Conservation (phyloP, 2,329 filamentous ascomycete species). For the Aspergillus fischeri region DNA sequence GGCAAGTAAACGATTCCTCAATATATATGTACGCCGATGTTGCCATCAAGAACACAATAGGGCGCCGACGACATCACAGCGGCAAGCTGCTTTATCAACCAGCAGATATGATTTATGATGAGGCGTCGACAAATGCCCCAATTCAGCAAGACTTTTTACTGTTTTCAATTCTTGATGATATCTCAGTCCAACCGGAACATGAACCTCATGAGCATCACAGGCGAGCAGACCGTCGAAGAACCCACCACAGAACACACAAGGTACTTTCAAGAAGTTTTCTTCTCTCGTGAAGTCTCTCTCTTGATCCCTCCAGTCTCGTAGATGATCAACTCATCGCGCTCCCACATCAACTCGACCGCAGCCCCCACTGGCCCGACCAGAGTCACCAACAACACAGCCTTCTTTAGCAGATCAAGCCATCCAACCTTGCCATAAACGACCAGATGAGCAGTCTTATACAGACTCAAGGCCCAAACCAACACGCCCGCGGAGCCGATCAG, state of each 20-base stretch:
- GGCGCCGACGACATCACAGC: background rate
- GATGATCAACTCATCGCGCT: constrained; percentile 45
- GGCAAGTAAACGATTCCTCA: background rate
- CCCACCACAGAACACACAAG: background rate
- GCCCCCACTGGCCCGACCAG: constrained; percentile 44
- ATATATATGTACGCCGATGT: background rate
- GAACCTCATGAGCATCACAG: background rate
- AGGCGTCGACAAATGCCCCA: background rate
- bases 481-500: constrained; percentile 41
- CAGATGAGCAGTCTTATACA: constrained; percentile 31
- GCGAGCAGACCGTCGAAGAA: background rate
- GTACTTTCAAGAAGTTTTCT: constrained; percentile 19
- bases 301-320: constrained; percentile 32
- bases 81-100: background rate
- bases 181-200: background rate
- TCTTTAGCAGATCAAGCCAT: constrained; percentile 27
- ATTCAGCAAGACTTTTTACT: background rate
- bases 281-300: constrained; percentile 25
- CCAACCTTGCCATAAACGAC: constrained; percentile 22
- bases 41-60: background rate
- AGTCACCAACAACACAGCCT: constrained; percentile 32
- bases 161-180: background rate
- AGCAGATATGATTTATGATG: background rate
- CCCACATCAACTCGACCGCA: constrained; percentile 46
- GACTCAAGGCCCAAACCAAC: constrained; percentile 43